Evolutionary conservation across 345 rosid species (phyloP).

Genomic region (Citrus maxima): DNA sequence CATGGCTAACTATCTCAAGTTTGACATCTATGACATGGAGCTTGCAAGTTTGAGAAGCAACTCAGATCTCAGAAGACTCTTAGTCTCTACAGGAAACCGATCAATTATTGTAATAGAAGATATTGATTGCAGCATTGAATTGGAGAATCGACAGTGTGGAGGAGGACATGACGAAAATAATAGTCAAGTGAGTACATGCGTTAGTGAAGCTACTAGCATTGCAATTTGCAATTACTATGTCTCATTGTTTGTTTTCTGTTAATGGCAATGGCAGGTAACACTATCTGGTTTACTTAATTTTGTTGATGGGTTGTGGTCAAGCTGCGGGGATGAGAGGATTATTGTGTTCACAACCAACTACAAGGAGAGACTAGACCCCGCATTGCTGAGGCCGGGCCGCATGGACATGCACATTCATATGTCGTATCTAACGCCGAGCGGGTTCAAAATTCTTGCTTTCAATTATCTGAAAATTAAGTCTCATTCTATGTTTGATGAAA

Average conservation of each 20-base stretch:
- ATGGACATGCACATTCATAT: conserved; percentile 47
- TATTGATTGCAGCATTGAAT: conserved; percentile 19
- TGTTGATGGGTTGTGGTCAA: conserved; percentile 28
- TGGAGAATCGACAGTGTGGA: conserved; percentile 3
- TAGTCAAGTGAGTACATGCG: not conserved
- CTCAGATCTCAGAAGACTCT: conserved; percentile 11
- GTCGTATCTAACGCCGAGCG: conserved; percentile 40
- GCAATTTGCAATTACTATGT: not conserved
- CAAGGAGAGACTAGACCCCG: conserved; percentile 28
- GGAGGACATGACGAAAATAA: not conserved
- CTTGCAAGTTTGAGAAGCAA: not conserved
- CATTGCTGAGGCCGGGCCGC: conserved; percentile 21
- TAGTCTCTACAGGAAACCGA: not conserved
- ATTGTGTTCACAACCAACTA: conserved; percentile 26
- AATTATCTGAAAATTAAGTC: conserved; percentile 35
- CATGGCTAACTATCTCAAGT: conserved; percentile 27
- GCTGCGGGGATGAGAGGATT: conserved; percentile 22
- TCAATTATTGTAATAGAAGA: conserved; percentile 26
- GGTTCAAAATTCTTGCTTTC: conserved; percentile 37
- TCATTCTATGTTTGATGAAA: conserved; percentile 26
- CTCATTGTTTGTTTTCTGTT: not conserved
- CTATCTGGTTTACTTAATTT: conserved; percentile 23
- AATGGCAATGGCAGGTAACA: conserved; percentile 2
- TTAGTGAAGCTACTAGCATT: not conserved
- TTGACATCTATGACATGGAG: conserved; percentile 25